Base-by-base conservation (phyloP, 1,284 basidiomycete genomes). In the Ganoderma resinaceum region DNA sequence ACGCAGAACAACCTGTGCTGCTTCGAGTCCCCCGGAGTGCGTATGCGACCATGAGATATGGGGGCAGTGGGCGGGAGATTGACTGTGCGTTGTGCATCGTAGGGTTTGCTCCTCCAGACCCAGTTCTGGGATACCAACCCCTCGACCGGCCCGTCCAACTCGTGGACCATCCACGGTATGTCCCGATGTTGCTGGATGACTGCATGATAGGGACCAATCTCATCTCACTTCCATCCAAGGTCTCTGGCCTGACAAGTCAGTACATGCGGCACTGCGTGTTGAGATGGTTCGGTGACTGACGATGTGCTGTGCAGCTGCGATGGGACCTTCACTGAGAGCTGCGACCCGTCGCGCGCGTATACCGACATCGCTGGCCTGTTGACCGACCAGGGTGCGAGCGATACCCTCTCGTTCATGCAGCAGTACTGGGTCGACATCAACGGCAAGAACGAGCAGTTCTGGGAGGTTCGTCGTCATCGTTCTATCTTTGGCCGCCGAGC, bases 161-260 rank as follows among this genome's bases (percentile, higher is more conserved):
- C 88, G 73, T 94, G 92, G 91, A 92, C 91, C 0, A 91, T 93
- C 71, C 91, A 93, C 66, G 91, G 91, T 89, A 70, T 59, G 84
- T 71, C 5, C 37, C 46, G 29, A 35, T 31, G 43, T 23, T 20
- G 2, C 23, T 35, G 1, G 55, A 31, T 31, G 16, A 11, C 23
- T 29, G 31, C 11, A 43, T n/a, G n/a, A n/a, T 40, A n/a, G 16
- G 23, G 12, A 5, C 9, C 16, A 7, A 53, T 65, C 59, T 38
- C 59, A 66, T 62, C 66, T 55, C 73, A 67, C 59, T 65, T 37
- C 29, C 55, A 42, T 52, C 42, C 6, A 62, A 91, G 89, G 90
- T 62, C 80, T 92, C 58, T 92, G 91, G 91, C 89, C 89, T 8
- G 90, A 92, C 75, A 79, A 89, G 89, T 92, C 73, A 65, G 86